phyloP scores from a whole-genome alignment of 805 yeast genomes.

The Martiniozyma abietophila region DNA sequence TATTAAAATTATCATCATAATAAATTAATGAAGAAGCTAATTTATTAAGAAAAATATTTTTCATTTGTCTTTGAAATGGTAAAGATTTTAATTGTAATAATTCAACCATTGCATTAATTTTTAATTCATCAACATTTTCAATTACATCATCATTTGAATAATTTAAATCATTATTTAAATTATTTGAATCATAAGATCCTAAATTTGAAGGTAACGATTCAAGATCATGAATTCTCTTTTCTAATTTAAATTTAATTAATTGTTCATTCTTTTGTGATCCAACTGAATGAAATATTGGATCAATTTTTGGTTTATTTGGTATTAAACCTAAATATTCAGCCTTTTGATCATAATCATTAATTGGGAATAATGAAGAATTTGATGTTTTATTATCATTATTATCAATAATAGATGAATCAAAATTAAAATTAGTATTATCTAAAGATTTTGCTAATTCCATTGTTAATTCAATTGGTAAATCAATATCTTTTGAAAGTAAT shows the following conservation, averaged over 20 bases:
- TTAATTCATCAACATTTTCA: constrained; percentile 44
- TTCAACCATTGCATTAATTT: constrained; percentile 60
- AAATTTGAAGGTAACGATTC: constrained; percentile 62
- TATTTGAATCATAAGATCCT: constrained; percentile 43
- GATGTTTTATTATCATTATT: constrained; percentile 4
- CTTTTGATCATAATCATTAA: constrained; percentile 27
- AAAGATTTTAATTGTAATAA: constrained; percentile 57
- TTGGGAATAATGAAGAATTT: constrained; percentile 11
- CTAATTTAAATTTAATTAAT: constrained; percentile 42
- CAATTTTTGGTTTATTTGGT: constrained; percentile 21
- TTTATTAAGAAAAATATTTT: constrained; percentile 44
- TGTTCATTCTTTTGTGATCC: constrained; percentile 47
- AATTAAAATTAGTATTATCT: constrained; percentile 1
- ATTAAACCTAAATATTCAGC: constrained; percentile 34
- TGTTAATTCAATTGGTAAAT: constrained; percentile 48
- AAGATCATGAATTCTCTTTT: constrained; percentile 48
- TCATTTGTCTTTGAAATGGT: constrained; percentile 60
- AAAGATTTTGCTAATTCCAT: constrained; percentile 23
- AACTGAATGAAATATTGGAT: constrained; percentile 32
- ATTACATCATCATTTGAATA: constrained; percentile 36
- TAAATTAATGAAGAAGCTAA: constrained; percentile 37
- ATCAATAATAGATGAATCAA: too few species aligned
- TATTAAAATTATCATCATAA: constrained; percentile 39
- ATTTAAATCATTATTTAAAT: constrained; percentile 24
- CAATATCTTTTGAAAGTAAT: constrained; percentile 54